Percentiles rank a stretch among this genome's conserved stretches.
Evolutionary conservation across 1,284 basidiomycete genomes (phyloP).

Genomic region (Ustilago xerochloae): DNA sequence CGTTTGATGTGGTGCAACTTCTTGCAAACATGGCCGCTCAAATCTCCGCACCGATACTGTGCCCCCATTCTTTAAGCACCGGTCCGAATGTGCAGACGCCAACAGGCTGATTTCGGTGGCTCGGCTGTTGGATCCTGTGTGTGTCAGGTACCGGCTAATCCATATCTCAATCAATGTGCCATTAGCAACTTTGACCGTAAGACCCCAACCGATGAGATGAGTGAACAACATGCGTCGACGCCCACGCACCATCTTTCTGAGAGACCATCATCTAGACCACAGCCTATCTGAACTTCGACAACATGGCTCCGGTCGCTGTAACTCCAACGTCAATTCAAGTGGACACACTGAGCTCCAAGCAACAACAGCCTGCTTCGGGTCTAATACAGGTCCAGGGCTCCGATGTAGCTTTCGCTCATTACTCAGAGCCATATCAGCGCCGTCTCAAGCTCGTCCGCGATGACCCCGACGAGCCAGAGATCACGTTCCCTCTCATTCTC

Average conservation of each 20-base stretch:
- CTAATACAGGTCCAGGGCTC: neutral
- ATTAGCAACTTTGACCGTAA: neutral
- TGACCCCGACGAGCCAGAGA: conserved; percentile 16
- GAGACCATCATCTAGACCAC: neutral
- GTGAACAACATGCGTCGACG: no score
- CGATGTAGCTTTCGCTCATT: conserved; percentile 14
- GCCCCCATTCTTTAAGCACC: no score
- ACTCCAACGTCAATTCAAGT: neutral
- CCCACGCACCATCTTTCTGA: neutral
- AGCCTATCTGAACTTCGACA: neutral
- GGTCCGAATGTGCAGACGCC: no score
- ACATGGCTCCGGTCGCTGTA: conserved; percentile 34
- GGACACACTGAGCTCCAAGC: conserved; percentile 2
- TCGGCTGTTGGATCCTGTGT: no score
- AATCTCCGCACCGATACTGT: no score
- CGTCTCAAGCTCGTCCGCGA: conserved; percentile 26
- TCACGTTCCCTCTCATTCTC: conserved; percentile 31
- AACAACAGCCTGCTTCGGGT: neutral
- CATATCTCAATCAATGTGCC: neutral
- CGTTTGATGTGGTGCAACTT: neutral
- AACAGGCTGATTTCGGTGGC: no score
- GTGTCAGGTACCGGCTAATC: conserved; percentile 1
- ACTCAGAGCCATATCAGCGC: conserved; percentile 27
- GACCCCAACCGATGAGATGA: no score
- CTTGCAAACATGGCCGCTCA: no score